Base-by-base conservation (phyloP, 257 asterid species). In the Plectranthus barbatus region DNA sequence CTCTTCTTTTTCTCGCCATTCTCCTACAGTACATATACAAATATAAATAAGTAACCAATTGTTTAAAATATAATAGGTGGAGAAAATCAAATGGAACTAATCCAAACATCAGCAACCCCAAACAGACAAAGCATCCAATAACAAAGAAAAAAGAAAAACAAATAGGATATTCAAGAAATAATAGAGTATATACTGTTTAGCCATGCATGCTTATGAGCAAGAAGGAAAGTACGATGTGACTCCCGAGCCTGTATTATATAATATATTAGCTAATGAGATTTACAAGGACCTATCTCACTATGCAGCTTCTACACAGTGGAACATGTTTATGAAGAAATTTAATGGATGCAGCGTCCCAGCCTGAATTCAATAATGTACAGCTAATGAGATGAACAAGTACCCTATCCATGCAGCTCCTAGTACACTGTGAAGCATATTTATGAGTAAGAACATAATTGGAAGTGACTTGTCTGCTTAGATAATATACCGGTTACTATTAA, bases 1-100 rank as follows among this genome's bases (percentile, higher is more conserved):
- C 72, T 92, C 99, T 76, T 72, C 84, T 73, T 92, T 92, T 57
- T 86, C 88, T 53, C 91, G 85, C 73, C 76, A 69, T 72, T 79
- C 84, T 78, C 59, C 76, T 76, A 6, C 58, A 71, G 14, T 64
- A 52, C 57, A 71, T 56, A 54, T 33, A n/a, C n/a, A n/a, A n/a
- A n/a, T n/a, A 31, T 62, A 49, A 41, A 40, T 20, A 70, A 33
- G 58, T 46, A 75, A 70, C 68, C 71, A 60, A 64, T 37, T 56
- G 70, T 29, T 18, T 53, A 44, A 46, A 31, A 34, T 45, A 59
- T 33, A 13, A 50, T 60, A 7, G 21, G 53, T 1, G n/a, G 18
- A 19, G 55, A 49, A 56, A 24, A 31, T 23, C n/a, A 23, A 15
- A 48, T 20, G 17, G 39, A 19, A 37, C 20, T 26, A 26, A 11